Conservation (phyloP, 2,329 filamentous ascomycete species). For the Calycina marina region DNA sequence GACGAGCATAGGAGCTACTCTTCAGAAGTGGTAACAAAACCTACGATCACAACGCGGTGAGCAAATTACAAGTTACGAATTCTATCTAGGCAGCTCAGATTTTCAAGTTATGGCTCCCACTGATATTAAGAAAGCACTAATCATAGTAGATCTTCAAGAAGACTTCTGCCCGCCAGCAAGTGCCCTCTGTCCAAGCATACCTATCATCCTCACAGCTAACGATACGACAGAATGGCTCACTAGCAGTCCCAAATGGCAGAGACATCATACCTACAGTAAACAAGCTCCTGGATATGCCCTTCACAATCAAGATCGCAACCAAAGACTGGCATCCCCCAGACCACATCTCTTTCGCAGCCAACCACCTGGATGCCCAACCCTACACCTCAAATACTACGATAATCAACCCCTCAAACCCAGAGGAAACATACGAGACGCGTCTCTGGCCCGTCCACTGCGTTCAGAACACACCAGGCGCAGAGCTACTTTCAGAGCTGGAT, state of each 20-base stretch:
- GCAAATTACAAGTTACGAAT: too few species aligned
- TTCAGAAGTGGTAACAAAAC: too few species aligned
- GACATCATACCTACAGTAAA: slow-evolving; percentile 60
- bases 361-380: slow-evolving; percentile 53
- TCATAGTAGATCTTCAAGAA: slow-evolving; percentile 83
- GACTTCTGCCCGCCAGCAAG: slow-evolving; percentile 86
- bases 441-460: slow-evolving; percentile 92
- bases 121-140: slow-evolving; percentile 36
- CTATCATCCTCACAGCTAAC: not conserved
- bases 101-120: not conserved
- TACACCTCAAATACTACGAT: slow-evolving; percentile 54
- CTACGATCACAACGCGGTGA: too few species aligned
- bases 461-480: slow-evolving; percentile 55
- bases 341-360: slow-evolving; percentile 81
- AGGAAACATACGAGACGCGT: slow-evolving; percentile 48
- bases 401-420: slow-evolving; percentile 46
- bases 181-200: slow-evolving; percentile 9
- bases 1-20: too few species aligned
- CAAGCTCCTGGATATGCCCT: slow-evolving; percentile 54
- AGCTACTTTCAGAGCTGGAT: slow-evolving; percentile 60
- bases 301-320: slow-evolving; percentile 66
- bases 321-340: slow-evolving; percentile 76
- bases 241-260: slow-evolving; percentile 65
- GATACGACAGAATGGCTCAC: slow-evolving; percentile 55
- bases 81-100: too few species aligned